A percentile compares a stretch with the other conserved stretches of the same genome.
These are phyloP conservation scores for Globisporangium polare DNA, from an alignment of 352 stramenopile genomes.

Conservation along the genomic window DNA sequence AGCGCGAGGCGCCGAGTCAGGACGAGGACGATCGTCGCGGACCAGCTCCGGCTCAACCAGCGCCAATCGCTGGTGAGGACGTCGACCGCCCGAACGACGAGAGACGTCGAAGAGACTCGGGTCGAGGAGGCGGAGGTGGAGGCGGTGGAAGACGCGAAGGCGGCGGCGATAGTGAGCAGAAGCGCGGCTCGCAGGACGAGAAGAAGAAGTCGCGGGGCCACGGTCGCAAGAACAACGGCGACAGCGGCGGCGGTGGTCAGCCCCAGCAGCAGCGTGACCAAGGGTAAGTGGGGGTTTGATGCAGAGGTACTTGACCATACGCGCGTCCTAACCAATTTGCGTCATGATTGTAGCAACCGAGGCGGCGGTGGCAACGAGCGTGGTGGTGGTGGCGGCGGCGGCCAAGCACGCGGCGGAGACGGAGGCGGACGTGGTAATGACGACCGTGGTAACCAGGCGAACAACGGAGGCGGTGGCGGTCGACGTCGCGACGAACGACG, in stretches of 20 bases:
- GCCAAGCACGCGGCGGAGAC: slow-evolving; percentile 12
- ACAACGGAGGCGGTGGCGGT: slow-evolving; percentile 16
- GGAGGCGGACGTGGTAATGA: slow-evolving; percentile 11
- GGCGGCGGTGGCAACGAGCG: background rate
- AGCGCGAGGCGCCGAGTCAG: slow-evolving; percentile 41
- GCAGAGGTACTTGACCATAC: too few relatives aligned
- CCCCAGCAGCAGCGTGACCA: slow-evolving; percentile 43
- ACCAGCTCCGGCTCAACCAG: background rate
- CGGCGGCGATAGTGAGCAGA: slow-evolving; percentile 13
- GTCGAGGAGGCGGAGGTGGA: slow-evolving; percentile 4
- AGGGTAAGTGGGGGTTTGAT: slow-evolving; percentile 27
- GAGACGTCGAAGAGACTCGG: slow-evolving; percentile 9
- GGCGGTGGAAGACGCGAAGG: slow-evolving; percentile 7
- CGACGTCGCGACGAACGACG: slow-evolving; percentile 27
- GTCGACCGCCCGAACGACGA: slow-evolving; percentile 9
- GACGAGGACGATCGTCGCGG: slow-evolving; percentile 9
- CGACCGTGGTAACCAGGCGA: slow-evolving; percentile 7
- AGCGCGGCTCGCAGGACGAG: slow-evolving; percentile 30
- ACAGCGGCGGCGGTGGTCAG: slow-evolving; percentile 15
- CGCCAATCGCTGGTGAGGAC: slow-evolving; percentile 2
- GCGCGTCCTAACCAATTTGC: background rate
- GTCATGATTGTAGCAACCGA: background rate
- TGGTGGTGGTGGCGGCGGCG: slow-evolving; percentile 1
- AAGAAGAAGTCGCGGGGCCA: slow-evolving; percentile 39
- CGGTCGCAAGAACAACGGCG: slow-evolving; percentile 33